A percentile compares a stretch with the other conserved stretches of the same genome.
Evolutionary conservation across 2,329 filamentous ascomycete genomes (phyloP).

Genomic region (Dryadomyces sulphureus): DNA sequence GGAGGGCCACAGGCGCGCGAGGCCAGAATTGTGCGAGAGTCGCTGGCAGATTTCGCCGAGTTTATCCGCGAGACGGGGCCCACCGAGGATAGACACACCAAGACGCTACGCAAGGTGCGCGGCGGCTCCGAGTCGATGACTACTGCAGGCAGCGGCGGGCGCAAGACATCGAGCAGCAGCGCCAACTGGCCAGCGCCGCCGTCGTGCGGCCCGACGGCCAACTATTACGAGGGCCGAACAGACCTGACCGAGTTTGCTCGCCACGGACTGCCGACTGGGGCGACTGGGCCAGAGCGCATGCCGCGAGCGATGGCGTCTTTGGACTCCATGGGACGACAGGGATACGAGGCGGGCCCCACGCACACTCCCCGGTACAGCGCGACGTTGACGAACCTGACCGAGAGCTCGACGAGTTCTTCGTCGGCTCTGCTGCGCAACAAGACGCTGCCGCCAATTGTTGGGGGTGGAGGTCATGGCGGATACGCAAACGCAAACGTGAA

Average conservation of each 20-base stretch:
- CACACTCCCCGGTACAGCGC: conserved; percentile 41
- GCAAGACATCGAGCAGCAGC: conserved; percentile 19
- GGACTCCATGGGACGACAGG: too few species aligned
- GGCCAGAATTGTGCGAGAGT: conserved; percentile 54
- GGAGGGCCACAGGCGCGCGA: conserved; percentile 45
- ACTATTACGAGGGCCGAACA: conserved; percentile 52
- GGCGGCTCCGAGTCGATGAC: background rate
- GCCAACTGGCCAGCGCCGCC: conserved; percentile 36
- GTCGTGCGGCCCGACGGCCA: conserved; percentile 55
- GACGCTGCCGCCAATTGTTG: conserved; percentile 8
- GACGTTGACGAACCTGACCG: conserved; percentile 40
- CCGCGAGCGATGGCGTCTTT: conserved; percentile 75
- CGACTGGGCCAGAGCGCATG: too few species aligned
- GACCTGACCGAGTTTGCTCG: conserved; percentile 95
- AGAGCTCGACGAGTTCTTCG: conserved; percentile 61
- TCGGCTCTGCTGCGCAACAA: conserved; percentile 46
- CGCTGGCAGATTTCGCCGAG: conserved; percentile 69
- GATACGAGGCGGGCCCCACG: conserved; percentile 43
- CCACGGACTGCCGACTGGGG: conserved; percentile 66
- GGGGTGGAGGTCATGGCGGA: too few species aligned
- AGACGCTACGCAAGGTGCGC: background rate
- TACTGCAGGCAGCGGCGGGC: background rate
- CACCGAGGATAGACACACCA: conserved; percentile 12
- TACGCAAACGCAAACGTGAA: conserved; percentile 8
- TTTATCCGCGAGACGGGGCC: conserved; percentile 82